Conservation (phyloP, 805 yeast species). For the Metschnikowia cerradonensis region DNA sequence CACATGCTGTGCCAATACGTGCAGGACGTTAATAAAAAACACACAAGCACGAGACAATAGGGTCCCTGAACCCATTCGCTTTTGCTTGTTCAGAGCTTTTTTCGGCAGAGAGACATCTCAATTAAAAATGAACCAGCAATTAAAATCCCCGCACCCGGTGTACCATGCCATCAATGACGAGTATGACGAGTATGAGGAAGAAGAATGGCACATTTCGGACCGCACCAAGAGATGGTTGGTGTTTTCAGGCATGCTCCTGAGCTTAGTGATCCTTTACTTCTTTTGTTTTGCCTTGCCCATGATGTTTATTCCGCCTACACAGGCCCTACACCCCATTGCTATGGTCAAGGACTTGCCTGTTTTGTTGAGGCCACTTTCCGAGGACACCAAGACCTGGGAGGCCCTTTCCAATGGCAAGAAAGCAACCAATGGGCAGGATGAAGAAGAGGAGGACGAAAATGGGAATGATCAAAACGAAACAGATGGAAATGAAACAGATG, state of each 20-base stretch:
- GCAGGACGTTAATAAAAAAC: constrained; percentile 1
- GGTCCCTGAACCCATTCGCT: neutral
- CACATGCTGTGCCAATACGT: neutral
- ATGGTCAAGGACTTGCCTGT: constrained; percentile 24
- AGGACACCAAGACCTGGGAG: neutral
- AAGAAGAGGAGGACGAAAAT: neutral
- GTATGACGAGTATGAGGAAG: constrained; percentile 7
- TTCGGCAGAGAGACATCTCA: neutral
- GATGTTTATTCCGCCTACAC: constrained; percentile 32
- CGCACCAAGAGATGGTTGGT: constrained; percentile 7
- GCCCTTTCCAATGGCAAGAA: neutral
- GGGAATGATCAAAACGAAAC: constrained; percentile 1
- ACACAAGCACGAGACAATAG: neutral
- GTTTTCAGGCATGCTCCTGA: constrained; percentile 5
- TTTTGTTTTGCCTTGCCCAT: constrained; percentile 33
- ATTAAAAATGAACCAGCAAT: neutral
- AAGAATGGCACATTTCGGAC: constrained; percentile 9
- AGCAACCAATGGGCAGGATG: neutral
- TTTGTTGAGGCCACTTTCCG: constrained; percentile 24
- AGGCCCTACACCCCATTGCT: constrained; percentile 22
- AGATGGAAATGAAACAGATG: too few species aligned
- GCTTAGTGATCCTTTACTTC: constrained; percentile 22
- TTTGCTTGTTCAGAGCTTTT: neutral
- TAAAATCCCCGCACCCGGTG: neutral
- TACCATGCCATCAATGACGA: constrained; percentile 7